Evolutionary conservation across 768 basidiomycete species (phyloP), one percentile per base, ranked within the genome.

Genomic region (Boletus eberwhitei): DNA sequence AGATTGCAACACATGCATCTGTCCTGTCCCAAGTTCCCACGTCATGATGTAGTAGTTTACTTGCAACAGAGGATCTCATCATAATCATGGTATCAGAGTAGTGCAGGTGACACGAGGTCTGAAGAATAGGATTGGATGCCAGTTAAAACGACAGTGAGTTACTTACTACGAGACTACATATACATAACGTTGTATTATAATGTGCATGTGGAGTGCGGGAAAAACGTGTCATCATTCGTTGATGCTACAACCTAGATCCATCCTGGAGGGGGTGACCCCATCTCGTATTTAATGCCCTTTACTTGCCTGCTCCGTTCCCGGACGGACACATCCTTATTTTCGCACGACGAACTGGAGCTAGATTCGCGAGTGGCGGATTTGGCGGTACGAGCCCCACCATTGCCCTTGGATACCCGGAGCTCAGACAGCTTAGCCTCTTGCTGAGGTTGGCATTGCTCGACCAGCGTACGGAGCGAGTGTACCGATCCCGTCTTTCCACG

Each of bases 391-490:
- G 39, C 16, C 32, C 19, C 24, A 24, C 49, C 37, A 8, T 48
- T 48, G 2, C 40, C 19, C 39, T 54, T 65, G 0, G 51, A 54
- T 3, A 43, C 38, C 19, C 35, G 53, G 14, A 5, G 12, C 5
- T 59, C 64, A 42, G 59, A 53, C 35, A 52, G 46, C 35, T 55
- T 52, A 29, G 17, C 40, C 2, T 55, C 63, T 49, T 59, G 53
- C 8, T 36, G 48, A 17, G 67, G 68, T 53, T 81, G 82, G 7
- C 69, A 74, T 26, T 68, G 75, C 61, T 89, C 87, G 42, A 81
- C 74, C 47, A 87, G 74, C 2, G 85, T 83, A 54, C 80, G 82
- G 50, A 84, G 70, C 64, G 83, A 86, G 64, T 77, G 80, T 5
- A 84, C 69, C 9, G 87, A 88, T 11, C 77, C 76, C 22, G 73